phyloP scores from a whole-genome alignment of 306 rosid genomes.

The Arachis hypogaea region DNA sequence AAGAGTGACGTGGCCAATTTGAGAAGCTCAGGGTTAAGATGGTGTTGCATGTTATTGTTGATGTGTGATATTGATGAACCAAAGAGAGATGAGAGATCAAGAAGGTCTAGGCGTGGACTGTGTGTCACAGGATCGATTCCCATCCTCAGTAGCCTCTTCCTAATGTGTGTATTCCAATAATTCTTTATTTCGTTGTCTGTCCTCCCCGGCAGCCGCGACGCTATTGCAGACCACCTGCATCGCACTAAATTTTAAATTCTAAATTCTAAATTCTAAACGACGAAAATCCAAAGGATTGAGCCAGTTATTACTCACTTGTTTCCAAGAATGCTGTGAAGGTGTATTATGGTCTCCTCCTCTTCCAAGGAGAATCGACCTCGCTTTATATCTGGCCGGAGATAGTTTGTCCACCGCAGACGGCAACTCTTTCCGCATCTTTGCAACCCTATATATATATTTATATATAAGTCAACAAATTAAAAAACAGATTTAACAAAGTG shows the following conservation, averaged over 20 bases:
- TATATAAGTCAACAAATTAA: neutral
- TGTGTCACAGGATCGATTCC: conserved; percentile 96
- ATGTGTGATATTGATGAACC: conserved; percentile 50
- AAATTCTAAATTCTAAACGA: neutral
- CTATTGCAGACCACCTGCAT: conserved; percentile 88
- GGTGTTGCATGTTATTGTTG: conserved; percentile 51
- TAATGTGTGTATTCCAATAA: conserved; percentile 92
- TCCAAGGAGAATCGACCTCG: conserved; percentile 79
- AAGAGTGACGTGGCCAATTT: conserved; percentile 69
- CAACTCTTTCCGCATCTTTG: conserved; percentile 97
- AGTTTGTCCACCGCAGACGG: conserved; percentile 91
- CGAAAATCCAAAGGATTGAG: no score
- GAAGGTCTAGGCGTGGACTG: conserved; percentile 75
- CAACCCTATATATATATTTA: conserved; percentile 51
- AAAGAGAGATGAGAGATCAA: conserved; percentile 62
- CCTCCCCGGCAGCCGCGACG: conserved; percentile 82
- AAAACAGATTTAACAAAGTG: neutral
- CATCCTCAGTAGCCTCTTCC: conserved; percentile 86
- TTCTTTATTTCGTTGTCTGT: conserved; percentile 94
- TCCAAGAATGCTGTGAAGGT: conserved; percentile 80
- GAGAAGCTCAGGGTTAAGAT: conserved; percentile 65
- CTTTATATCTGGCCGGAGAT: conserved; percentile 87
- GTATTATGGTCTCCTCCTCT: conserved; percentile 86
- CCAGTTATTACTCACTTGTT: conserved; percentile 62
- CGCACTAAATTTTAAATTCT: neutral